Base-by-base conservation (phyloP, 345 rosid species). In the Hirschfeldia incana region DNA sequence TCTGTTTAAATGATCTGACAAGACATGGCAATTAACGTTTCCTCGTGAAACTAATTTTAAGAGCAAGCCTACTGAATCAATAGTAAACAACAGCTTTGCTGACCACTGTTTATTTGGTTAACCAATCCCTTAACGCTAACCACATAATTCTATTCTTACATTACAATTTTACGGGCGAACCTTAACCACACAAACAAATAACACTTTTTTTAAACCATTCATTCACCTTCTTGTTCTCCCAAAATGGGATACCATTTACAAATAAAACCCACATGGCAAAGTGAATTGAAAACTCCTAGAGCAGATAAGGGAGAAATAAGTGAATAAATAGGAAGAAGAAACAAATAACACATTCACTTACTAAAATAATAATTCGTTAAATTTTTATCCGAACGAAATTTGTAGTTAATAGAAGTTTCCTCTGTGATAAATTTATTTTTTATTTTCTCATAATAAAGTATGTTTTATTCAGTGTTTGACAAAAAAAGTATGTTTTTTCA, bases 51-150 rank as follows among this genome's bases (percentile, higher is more conserved):
- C 6, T 46, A 15, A 13, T 46, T 4, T 12, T 46, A 46, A 58
- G 62, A 58, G 6, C 21, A 21, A 21, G 21, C 21, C 21, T 21
- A 15, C 5, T 58, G 30, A 58, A 21, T 58, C 4, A 29, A 58
- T 21, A 21, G 16, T 61, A 13, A 61, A 27, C 13, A 29, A 12
- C 30, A 61, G 33, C 12, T 28, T 28, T 13, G 34, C 30, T 29
- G n/a, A 61, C 30, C 36, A 29, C 29, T 61, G 36, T 29, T 61
- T 61, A 13, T 29, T 29, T 12, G 36, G 65, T 28, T 61, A 61
- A 36, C 57, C 72, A 75, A 75, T 39, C 44, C 42, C 26, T 67
- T 28, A 67, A 67, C 67, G 16, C 11, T 29, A 57, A 6, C 67
- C 66, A 67, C 59, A 75, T 57, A 55, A 65, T 53, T 75, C 1